A percentile compares a stretch with the other conserved stretches of the same genome.
These are phyloP conservation scores for Alternaria ethzedia DNA, from an alignment of 2,329 filamentous ascomycete genomes.

Conservation along the genomic window DNA sequence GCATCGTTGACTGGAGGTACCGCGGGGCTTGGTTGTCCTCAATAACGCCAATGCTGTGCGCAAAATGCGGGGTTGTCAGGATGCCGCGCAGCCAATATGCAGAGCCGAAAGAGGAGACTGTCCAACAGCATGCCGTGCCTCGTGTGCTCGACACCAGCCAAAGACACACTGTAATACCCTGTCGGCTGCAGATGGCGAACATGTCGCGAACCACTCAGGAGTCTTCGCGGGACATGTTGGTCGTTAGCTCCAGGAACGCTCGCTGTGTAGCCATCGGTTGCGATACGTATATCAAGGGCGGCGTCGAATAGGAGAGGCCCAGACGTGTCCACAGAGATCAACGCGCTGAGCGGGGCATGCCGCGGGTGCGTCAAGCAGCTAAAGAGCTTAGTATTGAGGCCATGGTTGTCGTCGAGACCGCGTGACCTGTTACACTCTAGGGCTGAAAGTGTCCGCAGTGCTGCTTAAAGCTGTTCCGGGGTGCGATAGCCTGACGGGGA, in stretches of 20 bases:
- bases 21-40: constrained; percentile 34
- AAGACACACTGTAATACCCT: constrained; percentile 23
- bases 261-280: constrained; percentile 17
- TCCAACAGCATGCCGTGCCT: constrained; percentile 30
- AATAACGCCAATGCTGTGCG: constrained; percentile 36
- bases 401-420: constrained; percentile 31
- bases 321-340: constrained; percentile 27
- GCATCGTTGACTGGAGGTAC: constrained; percentile 30
- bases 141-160: constrained; percentile 25
- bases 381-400: constrained; percentile 29
- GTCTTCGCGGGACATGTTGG: constrained; percentile 22
- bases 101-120: constrained; percentile 18
- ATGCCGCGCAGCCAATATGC: constrained; percentile 29
- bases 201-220: constrained; percentile 6
- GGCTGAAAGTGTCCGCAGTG: constrained; percentile 22
- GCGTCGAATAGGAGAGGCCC: constrained; percentile 27
- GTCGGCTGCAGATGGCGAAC: constrained; percentile 12
- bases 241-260: constrained; percentile 37
- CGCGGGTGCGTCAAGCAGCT: constrained; percentile 23
- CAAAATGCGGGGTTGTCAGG: constrained; percentile 45
- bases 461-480: constrained; percentile 25
- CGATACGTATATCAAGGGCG: constrained; percentile 11
- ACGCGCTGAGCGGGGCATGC: constrained; percentile 15
- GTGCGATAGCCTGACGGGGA: constrained; percentile 30
- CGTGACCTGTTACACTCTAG: constrained; percentile 39